phyloP scores from a whole-genome alignment of 139 green algal species.

The Chara braunii region DNA sequence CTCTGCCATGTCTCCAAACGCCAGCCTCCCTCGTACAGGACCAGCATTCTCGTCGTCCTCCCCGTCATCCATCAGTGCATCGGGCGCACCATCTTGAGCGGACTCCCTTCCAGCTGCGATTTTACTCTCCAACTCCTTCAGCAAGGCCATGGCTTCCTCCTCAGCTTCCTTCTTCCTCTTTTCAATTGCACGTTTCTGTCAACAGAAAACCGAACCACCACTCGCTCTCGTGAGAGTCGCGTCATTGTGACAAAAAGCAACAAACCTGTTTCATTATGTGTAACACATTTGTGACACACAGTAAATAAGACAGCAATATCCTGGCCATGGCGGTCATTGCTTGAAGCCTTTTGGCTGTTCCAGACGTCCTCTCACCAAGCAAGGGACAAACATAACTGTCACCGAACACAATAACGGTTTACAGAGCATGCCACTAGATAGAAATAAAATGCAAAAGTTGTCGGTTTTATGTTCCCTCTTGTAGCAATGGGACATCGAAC shows the following conservation, averaged over 20 bases:
- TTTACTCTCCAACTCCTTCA: slow-evolving; percentile 29
- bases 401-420: no score
- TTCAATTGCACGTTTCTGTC: slow-evolving; percentile 29
- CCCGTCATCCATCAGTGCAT: slow-evolving; percentile 1
- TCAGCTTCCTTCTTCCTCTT: slow-evolving; percentile 53
- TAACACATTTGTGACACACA: no score
- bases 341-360: no score
- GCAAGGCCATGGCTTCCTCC: slow-evolving; percentile 54
- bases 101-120: background rate
- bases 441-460: no score
- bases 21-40: background rate
- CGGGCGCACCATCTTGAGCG: background rate
- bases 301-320: no score
- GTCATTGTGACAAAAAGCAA: slow-evolving; percentile 6
- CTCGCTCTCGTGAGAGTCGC: background rate
- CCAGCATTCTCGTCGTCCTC: slow-evolving; percentile 41
- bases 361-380: no score
- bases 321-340: no score
- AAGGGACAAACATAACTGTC: no score
- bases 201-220: background rate
- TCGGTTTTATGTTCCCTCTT: no score
- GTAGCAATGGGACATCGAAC: no score
- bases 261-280: no score
- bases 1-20: background rate
- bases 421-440: no score